Percentiles rank a stretch among this genome's conserved stretches.
phyloP scores from a whole-genome alignment of 2,329 filamentous ascomycete species.

The Dothistroma septosporum region DNA sequence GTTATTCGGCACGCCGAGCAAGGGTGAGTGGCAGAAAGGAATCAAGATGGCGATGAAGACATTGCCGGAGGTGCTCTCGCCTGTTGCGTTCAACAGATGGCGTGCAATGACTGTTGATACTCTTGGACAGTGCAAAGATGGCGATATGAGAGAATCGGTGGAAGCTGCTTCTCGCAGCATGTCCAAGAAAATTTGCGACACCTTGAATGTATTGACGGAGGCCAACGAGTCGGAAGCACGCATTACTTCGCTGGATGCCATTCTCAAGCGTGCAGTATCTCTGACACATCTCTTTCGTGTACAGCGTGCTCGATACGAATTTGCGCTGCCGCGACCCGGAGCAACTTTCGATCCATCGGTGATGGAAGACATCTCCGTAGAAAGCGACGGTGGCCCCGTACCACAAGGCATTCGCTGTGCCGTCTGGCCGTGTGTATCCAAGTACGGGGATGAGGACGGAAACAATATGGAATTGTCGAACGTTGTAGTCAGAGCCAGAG shows the following conservation, averaged over 20 bases:
- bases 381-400: conserved; percentile 52
- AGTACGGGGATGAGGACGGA: conserved; percentile 62
- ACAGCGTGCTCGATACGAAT: conserved; percentile 33
- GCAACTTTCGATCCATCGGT: conserved; percentile 51
- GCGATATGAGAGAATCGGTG: conserved; percentile 18
- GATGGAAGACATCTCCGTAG: conserved; percentile 64
- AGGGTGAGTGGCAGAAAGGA: conserved; percentile 36
- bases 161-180: conserved; percentile 23
- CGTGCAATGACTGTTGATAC: conserved; percentile 60
- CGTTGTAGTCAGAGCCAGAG: conserved; percentile 62
- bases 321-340: conserved; percentile 26
- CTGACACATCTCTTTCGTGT: conserved; percentile 31
- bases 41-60: conserved; percentile 23
- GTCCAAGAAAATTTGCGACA: conserved; percentile 26
- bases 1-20: conserved; percentile 58
- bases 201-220: conserved; percentile 27
- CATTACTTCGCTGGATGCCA: conserved; percentile 23
- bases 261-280: conserved; percentile 29
- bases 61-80: conserved; percentile 23
- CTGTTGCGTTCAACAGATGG: conserved; percentile 60
- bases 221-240: conserved; percentile 21
- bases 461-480: conserved; percentile 59
- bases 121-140: conserved; percentile 48
- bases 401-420: conserved; percentile 55
- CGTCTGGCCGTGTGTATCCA: conserved; percentile 61